Evolutionary conservation across 176 grass and related monocot species (phyloP), one percentile per base, ranked within the genome.

Genomic region (Chrysopogon serrulatus): DNA sequence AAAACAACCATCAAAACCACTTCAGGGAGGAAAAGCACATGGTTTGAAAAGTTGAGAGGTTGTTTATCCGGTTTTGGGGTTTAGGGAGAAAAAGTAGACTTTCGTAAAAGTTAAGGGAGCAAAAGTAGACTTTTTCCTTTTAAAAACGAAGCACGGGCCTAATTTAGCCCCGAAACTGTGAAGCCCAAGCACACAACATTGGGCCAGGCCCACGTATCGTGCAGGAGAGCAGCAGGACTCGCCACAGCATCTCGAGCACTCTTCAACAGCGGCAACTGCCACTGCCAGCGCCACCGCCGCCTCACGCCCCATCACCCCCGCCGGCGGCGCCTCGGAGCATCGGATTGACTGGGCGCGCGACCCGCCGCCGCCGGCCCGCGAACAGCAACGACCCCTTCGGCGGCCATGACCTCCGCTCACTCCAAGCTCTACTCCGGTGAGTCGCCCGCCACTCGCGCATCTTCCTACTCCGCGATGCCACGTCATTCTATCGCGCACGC

Each of bases 381-480:
- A 65, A 45, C 16, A 67, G 9, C 37, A 28, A 0, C n/a, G 56
- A 60, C 12, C 27, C 24, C 53, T 26, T 4, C 17, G 40, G 11
- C 51, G 17, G 15, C 79, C 70, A 92, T 92, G 93, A 79, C 90
- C 5, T 71, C 89, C 3, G 68, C 86, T 32, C 90, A 79, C 7
- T 89, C 88, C 24, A 98, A 95, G 86, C 82, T 98, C 76, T 91
- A 95, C 74, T 78, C 90, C 43, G 90, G 95, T 98, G 82, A 45
- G 83, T 27, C 13, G 2, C 69, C 19, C 45, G 13, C 19, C 8
- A 5, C 43, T 67, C 53, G 39, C 54, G 39, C 49, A 16, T 39
- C 33, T 14, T 32, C 23, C 27, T 35, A 65, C 15, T 37, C 8
- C 44, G 3, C 17, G 12, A 19, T 26, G 35, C 31, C 10, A 51